Evolutionary conservation across 176 grass and related monocot genomes (phyloP).

Genomic region (Cenchrus americanus): DNA sequence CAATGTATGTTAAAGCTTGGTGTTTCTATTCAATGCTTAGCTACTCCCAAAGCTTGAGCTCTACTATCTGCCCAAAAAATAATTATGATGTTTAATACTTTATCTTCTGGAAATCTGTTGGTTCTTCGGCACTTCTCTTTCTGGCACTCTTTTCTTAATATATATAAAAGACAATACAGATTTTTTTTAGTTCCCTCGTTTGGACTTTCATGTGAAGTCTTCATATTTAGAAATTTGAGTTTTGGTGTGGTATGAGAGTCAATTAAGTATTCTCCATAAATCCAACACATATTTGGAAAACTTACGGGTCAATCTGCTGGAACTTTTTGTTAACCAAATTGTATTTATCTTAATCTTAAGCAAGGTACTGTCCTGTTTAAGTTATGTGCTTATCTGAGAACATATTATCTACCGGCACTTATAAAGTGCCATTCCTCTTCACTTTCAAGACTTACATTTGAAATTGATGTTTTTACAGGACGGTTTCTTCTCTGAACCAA

Average conservation of each 20-base stretch:
- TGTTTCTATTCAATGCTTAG: background rate
- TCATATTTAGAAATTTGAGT: background rate
- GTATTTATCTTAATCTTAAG: background rate
- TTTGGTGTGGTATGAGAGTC: constrained; percentile 8
- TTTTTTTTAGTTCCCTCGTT: background rate
- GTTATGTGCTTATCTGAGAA: constrained; percentile 11
- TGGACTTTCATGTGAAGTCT: background rate
- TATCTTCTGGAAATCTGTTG: background rate
- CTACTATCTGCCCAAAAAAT: background rate
- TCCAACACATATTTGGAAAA: background rate
- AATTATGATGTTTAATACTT: background rate
- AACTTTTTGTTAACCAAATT: constrained; percentile 9
- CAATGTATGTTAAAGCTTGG: constrained; percentile 58
- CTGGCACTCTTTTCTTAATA: background rate
- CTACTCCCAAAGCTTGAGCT: background rate
- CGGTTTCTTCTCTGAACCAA: constrained; percentile 79
- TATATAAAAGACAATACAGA: background rate
- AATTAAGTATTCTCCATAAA: constrained; percentile 10
- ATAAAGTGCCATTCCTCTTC: background rate
- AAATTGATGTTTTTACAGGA: constrained; percentile 55
- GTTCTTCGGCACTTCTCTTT: background rate
- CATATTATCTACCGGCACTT: background rate
- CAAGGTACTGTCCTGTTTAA: background rate
- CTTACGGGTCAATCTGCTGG: background rate
- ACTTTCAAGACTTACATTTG: constrained; percentile 1